Percentiles rank a stretch among this genome's conserved stretches.
These are phyloP conservation scores for Jamesozyma gamospora DNA, from an alignment of 805 yeast species.

Conservation along the genomic window DNA sequence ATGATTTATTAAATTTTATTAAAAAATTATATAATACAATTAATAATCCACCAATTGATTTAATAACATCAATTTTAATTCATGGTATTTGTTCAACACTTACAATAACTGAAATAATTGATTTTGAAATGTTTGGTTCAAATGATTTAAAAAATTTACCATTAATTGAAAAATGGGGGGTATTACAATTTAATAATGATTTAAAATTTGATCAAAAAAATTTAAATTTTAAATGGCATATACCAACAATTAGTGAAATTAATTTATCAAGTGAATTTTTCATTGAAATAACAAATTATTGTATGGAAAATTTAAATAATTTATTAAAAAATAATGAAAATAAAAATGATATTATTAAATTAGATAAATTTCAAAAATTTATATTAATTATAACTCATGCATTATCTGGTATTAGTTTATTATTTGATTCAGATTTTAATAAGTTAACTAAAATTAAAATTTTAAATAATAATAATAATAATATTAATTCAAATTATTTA, in stretches of 20 bases:
- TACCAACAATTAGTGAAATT: slow-evolving; percentile 50
- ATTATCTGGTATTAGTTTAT: slow-evolving; percentile 57
- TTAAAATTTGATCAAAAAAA: slow-evolving; percentile 39
- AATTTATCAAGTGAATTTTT: slow-evolving; percentile 53
- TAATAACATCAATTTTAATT: slow-evolving; percentile 50
- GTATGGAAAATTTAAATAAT: slow-evolving; percentile 35
- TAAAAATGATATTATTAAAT: slow-evolving; percentile 17
- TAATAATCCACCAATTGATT: slow-evolving; percentile 47
- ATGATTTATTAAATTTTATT: slow-evolving; percentile 36
- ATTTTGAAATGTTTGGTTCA: slow-evolving; percentile 40
- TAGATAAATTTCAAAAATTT: slow-evolving; percentile 49
- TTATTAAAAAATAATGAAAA: slow-evolving; percentile 24
- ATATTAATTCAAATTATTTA: slow-evolving; percentile 10
- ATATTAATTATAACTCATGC: slow-evolving; percentile 50
- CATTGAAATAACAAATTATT: slow-evolving; percentile 36
- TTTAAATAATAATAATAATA: slow-evolving; percentile 26
- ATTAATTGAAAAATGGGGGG: slow-evolving; percentile 61
- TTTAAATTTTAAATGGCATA: slow-evolving; percentile 62
- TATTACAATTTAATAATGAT: slow-evolving; percentile 45
- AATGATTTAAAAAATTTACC: slow-evolving; percentile 31
- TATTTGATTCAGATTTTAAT: slow-evolving; percentile 64
- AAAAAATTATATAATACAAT: slow-evolving; percentile 23
- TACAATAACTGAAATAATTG: slow-evolving; percentile 52
- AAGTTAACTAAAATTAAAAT: slow-evolving; percentile 31
- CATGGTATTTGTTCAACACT: slow-evolving; percentile 58